Percentiles rank a stretch among this genome's conserved stretches.
Conservation (phyloP, 441 rosid species). For the Pelargonium myrrhifolium region DNA sequence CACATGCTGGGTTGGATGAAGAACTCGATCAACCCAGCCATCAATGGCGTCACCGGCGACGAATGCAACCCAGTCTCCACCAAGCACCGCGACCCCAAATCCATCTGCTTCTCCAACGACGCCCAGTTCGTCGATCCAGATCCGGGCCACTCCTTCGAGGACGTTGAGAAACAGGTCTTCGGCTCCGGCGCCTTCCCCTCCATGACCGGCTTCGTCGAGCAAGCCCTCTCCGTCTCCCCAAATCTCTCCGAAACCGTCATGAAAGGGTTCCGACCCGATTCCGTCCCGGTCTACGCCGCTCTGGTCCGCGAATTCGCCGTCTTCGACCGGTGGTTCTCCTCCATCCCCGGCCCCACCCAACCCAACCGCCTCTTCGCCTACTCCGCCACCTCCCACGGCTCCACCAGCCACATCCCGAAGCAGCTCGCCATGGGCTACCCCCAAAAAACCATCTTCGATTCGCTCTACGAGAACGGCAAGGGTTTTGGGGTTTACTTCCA, state of each 20-base stretch:
- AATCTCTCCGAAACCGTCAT: slow-evolving; percentile 70
- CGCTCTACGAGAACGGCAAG: slow-evolving; percentile 56
- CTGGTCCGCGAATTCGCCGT: slow-evolving; percentile 68
- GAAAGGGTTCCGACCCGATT: slow-evolving; percentile 77
- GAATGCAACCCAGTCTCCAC: slow-evolving; percentile 82
- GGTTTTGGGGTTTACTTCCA: slow-evolving; percentile 75
- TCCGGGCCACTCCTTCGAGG: slow-evolving; percentile 96
- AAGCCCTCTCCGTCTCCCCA: slow-evolving; percentile 61
- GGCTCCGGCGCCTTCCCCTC: slow-evolving; percentile 62
- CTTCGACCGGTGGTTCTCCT: slow-evolving; percentile 91
- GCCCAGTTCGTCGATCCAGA: slow-evolving; percentile 95
- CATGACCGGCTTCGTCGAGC: slow-evolving; percentile 87
- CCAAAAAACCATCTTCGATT: slow-evolving; percentile 79
- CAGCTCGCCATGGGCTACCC: slow-evolving; percentile 80
- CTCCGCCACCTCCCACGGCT: slow-evolving; percentile 92
- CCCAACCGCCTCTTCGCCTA: slow-evolving; percentile 85
- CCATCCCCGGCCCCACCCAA: slow-evolving; percentile 94
- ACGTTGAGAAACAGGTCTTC: slow-evolving; percentile 68
- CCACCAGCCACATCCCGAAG: slow-evolving; percentile 75
- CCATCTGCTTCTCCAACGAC: slow-evolving; percentile 71
- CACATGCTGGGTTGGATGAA: slow-evolving; percentile 98
- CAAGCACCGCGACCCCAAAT: slow-evolving; percentile 22
- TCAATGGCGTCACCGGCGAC: slow-evolving; percentile 73
- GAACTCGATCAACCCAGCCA: slow-evolving; percentile 53
- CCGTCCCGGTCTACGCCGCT: slow-evolving; percentile 60